Percentiles rank a stretch among this genome's conserved stretches.
These are phyloP conservation scores for Fraxinus latifolia DNA, from an alignment of 305 asterid genomes.

Conservation along the genomic window DNA sequence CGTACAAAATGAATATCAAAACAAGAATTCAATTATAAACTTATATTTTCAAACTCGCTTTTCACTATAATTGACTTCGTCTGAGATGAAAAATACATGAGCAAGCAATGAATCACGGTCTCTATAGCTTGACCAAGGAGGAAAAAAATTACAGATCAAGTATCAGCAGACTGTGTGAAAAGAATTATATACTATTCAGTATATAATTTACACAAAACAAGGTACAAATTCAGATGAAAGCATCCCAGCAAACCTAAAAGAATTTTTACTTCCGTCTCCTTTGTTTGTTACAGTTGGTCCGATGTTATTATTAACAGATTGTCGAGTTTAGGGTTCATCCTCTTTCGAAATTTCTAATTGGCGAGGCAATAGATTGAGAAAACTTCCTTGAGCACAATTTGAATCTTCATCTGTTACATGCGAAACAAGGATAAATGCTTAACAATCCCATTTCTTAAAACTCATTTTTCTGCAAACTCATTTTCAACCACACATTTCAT, in stretches of 20 bases:
- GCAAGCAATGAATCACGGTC: slow-evolving; percentile 29
- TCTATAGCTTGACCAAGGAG: slow-evolving; percentile 34
- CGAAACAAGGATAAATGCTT: slow-evolving; percentile 18
- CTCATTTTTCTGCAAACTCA: background rate
- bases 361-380: slow-evolving; percentile 64
- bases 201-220: slow-evolving; percentile 51
- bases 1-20: background rate
- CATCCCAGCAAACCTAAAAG: slow-evolving; percentile 29
- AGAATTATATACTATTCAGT: slow-evolving; percentile 44
- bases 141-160: slow-evolving; percentile 38
- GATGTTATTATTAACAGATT: slow-evolving; percentile 38
- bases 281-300: slow-evolving; percentile 29
- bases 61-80: background rate
- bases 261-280: slow-evolving; percentile 22
- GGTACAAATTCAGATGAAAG: slow-evolving; percentile 25
- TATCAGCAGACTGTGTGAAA: slow-evolving; percentile 24
- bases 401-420: slow-evolving; percentile 62
- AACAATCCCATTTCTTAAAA: background rate
- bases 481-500: background rate
- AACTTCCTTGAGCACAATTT: slow-evolving; percentile 70
- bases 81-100: slow-evolving; percentile 23
- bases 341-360: slow-evolving; percentile 48
- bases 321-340: slow-evolving; percentile 38
- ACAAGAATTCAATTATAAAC: background rate
- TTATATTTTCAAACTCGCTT: background rate